These are phyloP conservation scores for Primulina eburnea DNA, from an alignment of 257 asterid genomes.

Conservation along the genomic window DNA sequence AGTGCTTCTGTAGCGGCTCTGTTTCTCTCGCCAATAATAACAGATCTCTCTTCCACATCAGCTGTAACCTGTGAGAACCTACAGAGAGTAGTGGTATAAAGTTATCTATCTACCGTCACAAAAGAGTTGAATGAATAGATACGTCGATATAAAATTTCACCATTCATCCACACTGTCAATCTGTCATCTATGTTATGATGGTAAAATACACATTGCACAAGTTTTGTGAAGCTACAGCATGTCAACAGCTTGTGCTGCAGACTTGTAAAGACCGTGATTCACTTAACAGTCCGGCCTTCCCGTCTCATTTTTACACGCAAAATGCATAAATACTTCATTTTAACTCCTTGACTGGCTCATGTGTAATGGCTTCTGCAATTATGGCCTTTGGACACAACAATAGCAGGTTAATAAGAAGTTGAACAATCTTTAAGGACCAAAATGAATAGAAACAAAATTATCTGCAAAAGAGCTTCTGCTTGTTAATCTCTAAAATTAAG, in stretches of 20 bases:
- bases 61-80: slow-evolving; percentile 75
- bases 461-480: neutral
- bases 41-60: slow-evolving; percentile 86
- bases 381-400: neutral
- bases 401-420: neutral
- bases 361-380: neutral
- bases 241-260: neutral
- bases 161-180: neutral
- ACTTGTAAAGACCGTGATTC: neutral
- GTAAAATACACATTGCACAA: neutral
- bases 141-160: no score
- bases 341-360: neutral
- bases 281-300: neutral
- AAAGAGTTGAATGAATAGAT: neutral
- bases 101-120: neutral
- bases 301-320: no score
- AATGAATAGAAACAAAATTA: neutral
- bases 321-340: neutral
- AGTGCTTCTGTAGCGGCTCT: slow-evolving; percentile 77
- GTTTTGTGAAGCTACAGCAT: neutral
- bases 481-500: neutral
- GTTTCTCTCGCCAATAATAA: slow-evolving; percentile 92
- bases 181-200: neutral
- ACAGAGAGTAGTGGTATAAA: neutral
- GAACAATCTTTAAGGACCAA: neutral